Conservation (phyloP, 2,329 filamentous ascomycete species). For the Penicillium verrucosum region DNA sequence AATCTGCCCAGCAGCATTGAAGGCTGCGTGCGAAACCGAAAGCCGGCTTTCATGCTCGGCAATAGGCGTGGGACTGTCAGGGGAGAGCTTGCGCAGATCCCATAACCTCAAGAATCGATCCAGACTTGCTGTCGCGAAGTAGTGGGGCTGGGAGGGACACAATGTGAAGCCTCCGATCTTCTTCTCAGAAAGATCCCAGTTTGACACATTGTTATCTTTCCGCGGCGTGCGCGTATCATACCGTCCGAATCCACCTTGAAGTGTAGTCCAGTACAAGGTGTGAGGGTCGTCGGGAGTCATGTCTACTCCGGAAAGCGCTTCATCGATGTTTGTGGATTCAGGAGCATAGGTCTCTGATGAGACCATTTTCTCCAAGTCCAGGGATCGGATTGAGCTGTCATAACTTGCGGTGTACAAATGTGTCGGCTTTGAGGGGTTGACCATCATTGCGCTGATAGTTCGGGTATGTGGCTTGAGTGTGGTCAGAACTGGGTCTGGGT, state of each 20-base stretch:
- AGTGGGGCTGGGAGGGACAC: slow-evolving; percentile 73
- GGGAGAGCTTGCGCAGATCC: slow-evolving; percentile 76
- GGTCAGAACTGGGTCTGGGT: slow-evolving; percentile 72
- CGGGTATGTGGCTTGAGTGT: slow-evolving; percentile 86
- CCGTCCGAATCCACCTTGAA: slow-evolving; percentile 75
- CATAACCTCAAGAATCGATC: slow-evolving; percentile 88
- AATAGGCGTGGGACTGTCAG: slow-evolving; percentile 63
- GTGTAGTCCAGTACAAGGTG: slow-evolving; percentile 79
- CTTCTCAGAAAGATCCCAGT: slow-evolving; percentile 78
- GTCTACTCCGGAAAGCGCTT: slow-evolving; percentile 80
- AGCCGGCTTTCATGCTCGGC: slow-evolving; percentile 79
- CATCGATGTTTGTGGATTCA: slow-evolving; percentile 63
- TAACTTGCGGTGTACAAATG: slow-evolving; percentile 83
- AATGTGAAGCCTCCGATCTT: slow-evolving; percentile 94
- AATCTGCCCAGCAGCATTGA: slow-evolving; percentile 78
- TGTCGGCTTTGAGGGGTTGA: slow-evolving; percentile 69
- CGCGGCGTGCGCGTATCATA: slow-evolving; percentile 68
- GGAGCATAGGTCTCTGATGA: slow-evolving; percentile 82
- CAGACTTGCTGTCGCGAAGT: slow-evolving; percentile 83
- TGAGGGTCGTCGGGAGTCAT: slow-evolving; percentile 69
- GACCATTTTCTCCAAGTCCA: slow-evolving; percentile 77
- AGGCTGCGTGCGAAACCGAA: slow-evolving; percentile 89
- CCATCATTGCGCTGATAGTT: slow-evolving; percentile 81
- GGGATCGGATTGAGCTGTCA: slow-evolving; percentile 82
- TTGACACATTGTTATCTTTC: slow-evolving; percentile 54